Conservation (phyloP, 352 stramenopile species). For the Phytophthora pinifolia region DNA sequence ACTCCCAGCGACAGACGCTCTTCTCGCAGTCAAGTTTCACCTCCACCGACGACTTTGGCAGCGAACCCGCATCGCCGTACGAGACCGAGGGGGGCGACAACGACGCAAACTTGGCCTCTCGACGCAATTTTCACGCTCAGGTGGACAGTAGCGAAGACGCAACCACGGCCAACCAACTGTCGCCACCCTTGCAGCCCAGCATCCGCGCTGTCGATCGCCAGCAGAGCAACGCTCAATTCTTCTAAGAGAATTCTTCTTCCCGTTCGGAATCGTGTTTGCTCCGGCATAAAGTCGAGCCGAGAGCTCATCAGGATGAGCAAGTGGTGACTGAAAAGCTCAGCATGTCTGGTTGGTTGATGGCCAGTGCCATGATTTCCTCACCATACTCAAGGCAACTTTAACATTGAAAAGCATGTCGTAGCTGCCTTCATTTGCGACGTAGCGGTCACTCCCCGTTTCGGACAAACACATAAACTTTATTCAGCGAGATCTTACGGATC, state of each 20-base stretch:
- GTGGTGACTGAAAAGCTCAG: too few relatives aligned
- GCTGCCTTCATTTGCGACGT: too few relatives aligned
- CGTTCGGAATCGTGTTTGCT: too few relatives aligned
- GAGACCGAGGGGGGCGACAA: slow-evolving; percentile 18
- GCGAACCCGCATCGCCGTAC: slow-evolving; percentile 23
- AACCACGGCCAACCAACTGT: slow-evolving; percentile 7
- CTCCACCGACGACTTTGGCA: slow-evolving; percentile 35
- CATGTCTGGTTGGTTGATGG: too few relatives aligned
- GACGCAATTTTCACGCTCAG: slow-evolving; percentile 10
- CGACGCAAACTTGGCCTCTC: slow-evolving; percentile 3
- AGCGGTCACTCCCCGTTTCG: too few relatives aligned
- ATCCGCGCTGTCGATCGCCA: slow-evolving; percentile 16
- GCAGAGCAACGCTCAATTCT: slow-evolving; percentile 11
- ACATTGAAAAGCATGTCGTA: too few relatives aligned
- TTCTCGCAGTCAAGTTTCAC: slow-evolving; percentile 44
- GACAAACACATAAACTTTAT: too few relatives aligned
- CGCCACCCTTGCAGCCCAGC: slow-evolving; percentile 17
- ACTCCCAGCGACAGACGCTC: slow-evolving; percentile 44
- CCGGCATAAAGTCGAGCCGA: too few relatives aligned
- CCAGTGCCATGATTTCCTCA: too few relatives aligned
- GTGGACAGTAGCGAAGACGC: slow-evolving; percentile 5
- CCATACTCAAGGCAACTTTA: too few relatives aligned
- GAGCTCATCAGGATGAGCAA: too few relatives aligned
- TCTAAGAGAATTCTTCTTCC: slow-evolving; percentile 6
- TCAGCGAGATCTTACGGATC: too few relatives aligned